These are phyloP conservation scores for Kitagawia praeruptora DNA, from an alignment of 129 eudicot genomes.

Conservation along the genomic window DNA sequence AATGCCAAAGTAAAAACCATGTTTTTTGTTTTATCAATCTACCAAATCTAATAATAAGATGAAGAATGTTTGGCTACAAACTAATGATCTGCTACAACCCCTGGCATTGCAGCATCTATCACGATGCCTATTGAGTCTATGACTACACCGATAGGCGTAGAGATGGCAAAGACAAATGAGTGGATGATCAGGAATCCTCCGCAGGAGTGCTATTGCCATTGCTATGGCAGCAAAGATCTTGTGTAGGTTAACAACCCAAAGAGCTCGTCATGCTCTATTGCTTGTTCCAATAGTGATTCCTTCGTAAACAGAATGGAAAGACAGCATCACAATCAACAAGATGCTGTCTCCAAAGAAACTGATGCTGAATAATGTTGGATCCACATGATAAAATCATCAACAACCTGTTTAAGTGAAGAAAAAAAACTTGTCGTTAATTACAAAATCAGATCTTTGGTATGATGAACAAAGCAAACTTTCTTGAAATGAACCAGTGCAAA, in stretches of 20 bases:
- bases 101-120: slow-evolving; percentile 14
- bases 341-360: slow-evolving; percentile 18
- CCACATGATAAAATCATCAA: slow-evolving; percentile 11
- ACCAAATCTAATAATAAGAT: not conserved
- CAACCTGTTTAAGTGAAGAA: slow-evolving; percentile 8
- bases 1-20: not conserved
- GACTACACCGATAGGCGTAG: slow-evolving; percentile 15
- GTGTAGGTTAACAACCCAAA: slow-evolving; percentile 18
- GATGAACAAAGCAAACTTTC: not conserved
- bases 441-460: too few relatives aligned
- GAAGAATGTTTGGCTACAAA: not conserved
- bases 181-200: slow-evolving; percentile 10
- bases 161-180: slow-evolving; percentile 17
- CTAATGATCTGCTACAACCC: slow-evolving; percentile 15
- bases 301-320: slow-evolving; percentile 17
- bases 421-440: too few relatives aligned
- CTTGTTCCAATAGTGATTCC: slow-evolving; percentile 18
- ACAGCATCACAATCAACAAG: slow-evolving; percentile 10
- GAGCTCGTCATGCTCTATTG: slow-evolving; percentile 5
- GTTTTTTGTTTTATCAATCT: not conserved
- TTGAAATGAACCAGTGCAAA: not conserved
- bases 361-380: slow-evolving; percentile 7
- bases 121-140: slow-evolving; percentile 18
- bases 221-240: slow-evolving; percentile 17
- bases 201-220: slow-evolving; percentile 14